Evolutionary conservation across 169 alveolate species (phyloP), one percentile per base, ranked within the genome.

Genomic region (Plasmodium yoelii): DNA sequence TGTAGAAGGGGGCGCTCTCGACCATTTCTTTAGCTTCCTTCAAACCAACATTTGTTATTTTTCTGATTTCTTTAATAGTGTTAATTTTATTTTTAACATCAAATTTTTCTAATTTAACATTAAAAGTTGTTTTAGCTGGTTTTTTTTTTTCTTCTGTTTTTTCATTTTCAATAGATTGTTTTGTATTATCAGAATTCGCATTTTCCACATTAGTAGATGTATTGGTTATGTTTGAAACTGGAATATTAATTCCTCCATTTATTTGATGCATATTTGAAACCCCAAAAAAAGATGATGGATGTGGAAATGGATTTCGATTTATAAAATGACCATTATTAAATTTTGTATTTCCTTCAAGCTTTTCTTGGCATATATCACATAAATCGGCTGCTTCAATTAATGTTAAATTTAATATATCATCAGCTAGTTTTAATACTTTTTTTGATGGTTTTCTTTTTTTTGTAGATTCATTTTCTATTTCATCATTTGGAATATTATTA

Each of bases 311-410:
- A 53, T 94, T 69, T 46, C 97, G 93, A 5, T 96, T 95, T 0
- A 95, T 90, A 18, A 94, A 61, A 49, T 44, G 67, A 1, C 93
- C 91, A 44, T 89, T 89, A 57, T 88, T 92, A 46, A 88, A 73
- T 7, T 57, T 26, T 51, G 88, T 88, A 2, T 93, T 92, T 86
- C 80, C 94, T 15, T 95, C 93, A 56, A 94, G 63, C 39, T 90
- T 88, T 87, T 94, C 95, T 63, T 95, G 97, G 55, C 97, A 95
- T 4, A 95, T 72, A 73, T 95, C 97, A 73, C 97, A 95, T 61
- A 95, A 87, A 39, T 95, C 97, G 7, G 97, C 97, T 26, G 97
- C 97, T 73, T 95, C 97, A 2, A 95, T 94, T 53, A 95, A 89
- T 9, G 97, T 93, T 68, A 95, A 82, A 61, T 88, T 93, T 56